phyloP scores from a whole-genome alignment of 768 basidiomycete genomes.

The Auricularia cornea region DNA sequence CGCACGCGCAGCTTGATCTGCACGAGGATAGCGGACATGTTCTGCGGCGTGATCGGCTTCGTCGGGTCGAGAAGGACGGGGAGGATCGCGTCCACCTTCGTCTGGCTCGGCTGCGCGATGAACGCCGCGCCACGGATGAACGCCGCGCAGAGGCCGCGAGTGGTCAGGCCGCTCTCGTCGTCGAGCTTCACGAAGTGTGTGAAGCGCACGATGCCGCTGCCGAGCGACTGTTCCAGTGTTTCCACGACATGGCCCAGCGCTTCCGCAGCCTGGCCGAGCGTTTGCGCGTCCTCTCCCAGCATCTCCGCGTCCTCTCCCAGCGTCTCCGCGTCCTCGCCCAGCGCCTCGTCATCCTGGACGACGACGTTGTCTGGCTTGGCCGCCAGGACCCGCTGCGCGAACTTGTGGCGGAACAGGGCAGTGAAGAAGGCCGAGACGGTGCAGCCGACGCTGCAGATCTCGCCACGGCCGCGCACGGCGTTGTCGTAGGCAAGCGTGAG shows the following conservation, averaged over 20 bases:
- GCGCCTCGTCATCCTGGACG: too few relatives aligned
- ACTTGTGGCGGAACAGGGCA: constrained; percentile 12
- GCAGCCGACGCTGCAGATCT: constrained; percentile 14
- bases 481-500: constrained; percentile 18
- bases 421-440: constrained; percentile 15
- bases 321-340: too few relatives aligned
- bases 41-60: constrained; percentile 3
- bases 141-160: constrained; percentile 13
- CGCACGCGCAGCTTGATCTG: constrained; percentile 13
- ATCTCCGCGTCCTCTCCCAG: too few relatives aligned
- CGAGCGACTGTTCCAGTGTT: too few relatives aligned
- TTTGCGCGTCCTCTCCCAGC: too few relatives aligned
- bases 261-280: too few relatives aligned
- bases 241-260: too few relatives aligned
- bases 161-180: constrained; percentile 16
- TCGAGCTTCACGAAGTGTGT: constrained; percentile 22
- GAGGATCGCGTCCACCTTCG: constrained; percentile 17
- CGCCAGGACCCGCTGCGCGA: constrained; percentile 11
- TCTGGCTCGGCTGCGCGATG: constrained; percentile 11
- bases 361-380: constrained; percentile 20
- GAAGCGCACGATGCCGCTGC: constrained; percentile 20
- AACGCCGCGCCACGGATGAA: constrained; percentile 21
- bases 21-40: constrained; percentile 14
- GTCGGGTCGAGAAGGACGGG: constrained; percentile 17
- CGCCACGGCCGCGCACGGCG: background rate